phyloP scores from a whole-genome alignment of 2,329 filamentous ascomycete species.

The Pseudogymnoascus verrucosus region DNA sequence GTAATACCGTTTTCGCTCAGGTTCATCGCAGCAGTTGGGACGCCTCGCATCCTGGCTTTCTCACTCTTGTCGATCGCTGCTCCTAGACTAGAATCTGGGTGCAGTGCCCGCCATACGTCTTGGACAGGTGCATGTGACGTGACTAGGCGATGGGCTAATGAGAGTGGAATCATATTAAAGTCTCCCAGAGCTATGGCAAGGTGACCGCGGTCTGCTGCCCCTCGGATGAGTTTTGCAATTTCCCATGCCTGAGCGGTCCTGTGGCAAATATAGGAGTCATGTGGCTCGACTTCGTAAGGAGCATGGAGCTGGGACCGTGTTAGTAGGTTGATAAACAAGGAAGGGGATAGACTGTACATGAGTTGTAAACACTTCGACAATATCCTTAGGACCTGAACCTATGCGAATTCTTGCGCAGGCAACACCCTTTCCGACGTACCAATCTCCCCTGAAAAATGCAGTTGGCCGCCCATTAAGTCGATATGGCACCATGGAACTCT shows the following conservation, averaged over 20 bases:
- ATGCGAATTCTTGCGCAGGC: slow-evolving; percentile 73
- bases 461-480: slow-evolving; percentile 89
- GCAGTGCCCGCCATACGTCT: slow-evolving; percentile 77
- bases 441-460: slow-evolving; percentile 90
- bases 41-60: slow-evolving; percentile 52
- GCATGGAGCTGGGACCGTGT: slow-evolving; percentile 56
- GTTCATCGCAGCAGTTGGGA: slow-evolving; percentile 73
- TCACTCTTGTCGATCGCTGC: slow-evolving; percentile 61
- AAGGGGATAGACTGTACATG: slow-evolving; percentile 46
- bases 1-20: slow-evolving; percentile 75
- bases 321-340: neutral
- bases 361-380: slow-evolving; percentile 87
- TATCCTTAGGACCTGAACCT: slow-evolving; percentile 53
- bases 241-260: slow-evolving; percentile 92
- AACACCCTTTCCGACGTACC: slow-evolving; percentile 93
- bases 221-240: slow-evolving; percentile 79
- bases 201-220: slow-evolving; percentile 70
- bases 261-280: slow-evolving; percentile 85
- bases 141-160: slow-evolving; percentile 75
- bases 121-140: slow-evolving; percentile 67
- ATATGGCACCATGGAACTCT: slow-evolving; percentile 79
- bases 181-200: slow-evolving; percentile 82
- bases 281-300: slow-evolving; percentile 70
- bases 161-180: slow-evolving; percentile 92
- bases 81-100: slow-evolving; percentile 77